These are phyloP conservation scores for Rhododendron griersonianum DNA, from an alignment of 148 eudicot species.

Conservation along the genomic window DNA sequence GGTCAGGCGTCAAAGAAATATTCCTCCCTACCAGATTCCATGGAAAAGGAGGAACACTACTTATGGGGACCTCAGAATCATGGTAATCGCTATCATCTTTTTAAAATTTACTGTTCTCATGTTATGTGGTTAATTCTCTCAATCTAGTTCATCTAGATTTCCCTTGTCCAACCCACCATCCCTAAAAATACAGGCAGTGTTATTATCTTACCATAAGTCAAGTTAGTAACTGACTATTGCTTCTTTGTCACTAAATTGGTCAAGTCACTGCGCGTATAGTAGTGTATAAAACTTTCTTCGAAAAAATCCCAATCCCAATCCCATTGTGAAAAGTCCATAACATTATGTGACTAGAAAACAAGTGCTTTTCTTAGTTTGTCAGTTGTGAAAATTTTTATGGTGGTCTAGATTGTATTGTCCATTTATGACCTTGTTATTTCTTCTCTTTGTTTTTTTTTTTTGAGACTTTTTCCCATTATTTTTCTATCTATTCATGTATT, in stretches of 20 bases:
- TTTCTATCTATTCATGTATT: background rate
- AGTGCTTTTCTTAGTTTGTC: background rate
- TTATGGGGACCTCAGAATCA: slow-evolving; percentile 26
- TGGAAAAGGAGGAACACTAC: slow-evolving; percentile 29
- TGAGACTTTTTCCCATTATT: background rate
- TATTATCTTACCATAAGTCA: background rate
- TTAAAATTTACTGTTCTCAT: background rate
- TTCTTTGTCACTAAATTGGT: background rate
- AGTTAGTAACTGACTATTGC: background rate
- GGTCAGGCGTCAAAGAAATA: slow-evolving; percentile 16
- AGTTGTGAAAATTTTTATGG: background rate
- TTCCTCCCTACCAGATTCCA: slow-evolving; percentile 21
- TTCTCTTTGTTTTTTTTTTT: background rate
- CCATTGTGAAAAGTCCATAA: background rate
- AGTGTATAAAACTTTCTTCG: background rate
- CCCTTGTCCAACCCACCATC: background rate
- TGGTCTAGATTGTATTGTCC: background rate
- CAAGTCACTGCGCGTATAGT: background rate
- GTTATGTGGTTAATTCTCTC: background rate
- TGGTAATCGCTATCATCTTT: slow-evolving; percentile 23
- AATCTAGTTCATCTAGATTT: background rate
- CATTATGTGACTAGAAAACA: background rate
- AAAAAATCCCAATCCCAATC: background rate
- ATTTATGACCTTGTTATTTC: background rate
- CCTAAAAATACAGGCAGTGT: background rate